Evolutionary conservation across 2,329 filamentous ascomycete genomes (phyloP).

Genomic region (Epichloe amarillans): DNA sequence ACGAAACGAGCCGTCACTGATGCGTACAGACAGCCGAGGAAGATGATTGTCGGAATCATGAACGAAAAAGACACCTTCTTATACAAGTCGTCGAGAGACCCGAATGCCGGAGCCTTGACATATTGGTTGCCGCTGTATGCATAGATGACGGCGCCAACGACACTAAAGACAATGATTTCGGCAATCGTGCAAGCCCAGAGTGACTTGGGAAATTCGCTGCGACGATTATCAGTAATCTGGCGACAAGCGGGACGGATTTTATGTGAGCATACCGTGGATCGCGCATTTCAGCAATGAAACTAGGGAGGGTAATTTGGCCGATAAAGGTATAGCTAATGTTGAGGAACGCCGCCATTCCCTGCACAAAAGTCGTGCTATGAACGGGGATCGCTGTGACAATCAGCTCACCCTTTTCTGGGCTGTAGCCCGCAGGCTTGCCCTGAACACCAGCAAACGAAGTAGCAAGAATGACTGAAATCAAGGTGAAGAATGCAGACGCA

Average conservation of each 20-base stretch:
- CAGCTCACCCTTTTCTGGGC: conserved; percentile 44
- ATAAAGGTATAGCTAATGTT: conserved; percentile 97
- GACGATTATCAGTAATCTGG: conserved; percentile 18
- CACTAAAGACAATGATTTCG: conserved; percentile 73
- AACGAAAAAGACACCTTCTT: conserved; percentile 88
- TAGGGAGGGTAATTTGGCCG: conserved; percentile 84
- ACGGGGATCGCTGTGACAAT: conserved; percentile 56
- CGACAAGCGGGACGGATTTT: no score
- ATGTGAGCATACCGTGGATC: conserved; percentile 31
- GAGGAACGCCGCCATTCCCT: conserved; percentile 75
- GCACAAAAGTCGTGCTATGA: conserved; percentile 63
- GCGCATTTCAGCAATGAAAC: conserved; percentile 91
- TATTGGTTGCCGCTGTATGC: conserved; percentile 84
- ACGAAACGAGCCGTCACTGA: conserved; percentile 82
- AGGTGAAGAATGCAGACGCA: conserved; percentile 73
- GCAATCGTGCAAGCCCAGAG: conserved; percentile 83
- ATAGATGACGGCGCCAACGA: conserved; percentile 72
- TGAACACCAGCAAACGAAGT: conserved; percentile 72
- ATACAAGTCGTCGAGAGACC: conserved; percentile 63
- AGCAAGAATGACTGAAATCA: conserved; percentile 74
- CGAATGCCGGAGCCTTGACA: conserved; percentile 77
- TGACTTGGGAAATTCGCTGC: conserved; percentile 78
- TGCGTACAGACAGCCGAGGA: conserved; percentile 81
- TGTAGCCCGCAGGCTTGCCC: conserved; percentile 56
- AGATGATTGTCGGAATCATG: conserved; percentile 91